phyloP scores from a whole-genome alignment of 2,329 filamentous ascomycete genomes.

The Plenodomus tracheiphilus region DNA sequence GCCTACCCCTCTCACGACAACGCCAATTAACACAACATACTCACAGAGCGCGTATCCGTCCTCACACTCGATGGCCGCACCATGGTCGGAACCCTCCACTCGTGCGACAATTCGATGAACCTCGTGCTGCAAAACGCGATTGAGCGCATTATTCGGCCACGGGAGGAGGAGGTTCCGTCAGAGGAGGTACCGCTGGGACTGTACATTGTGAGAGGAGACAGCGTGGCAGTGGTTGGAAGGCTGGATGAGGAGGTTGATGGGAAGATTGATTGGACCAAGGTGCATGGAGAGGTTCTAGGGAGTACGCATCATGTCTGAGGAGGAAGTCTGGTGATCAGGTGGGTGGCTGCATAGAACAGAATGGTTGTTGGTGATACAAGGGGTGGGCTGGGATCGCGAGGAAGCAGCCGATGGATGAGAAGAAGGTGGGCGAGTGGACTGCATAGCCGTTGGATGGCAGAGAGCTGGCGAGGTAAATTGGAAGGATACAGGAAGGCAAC shows the following conservation, averaged over 20 bases:
- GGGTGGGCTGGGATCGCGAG: too few species aligned
- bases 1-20: constrained; percentile 9
- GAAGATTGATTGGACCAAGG: constrained; percentile 90
- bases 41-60: constrained; percentile 83
- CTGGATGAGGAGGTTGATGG: constrained; percentile 88
- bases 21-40: not conserved
- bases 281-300: constrained; percentile 81
- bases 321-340: too few species aligned
- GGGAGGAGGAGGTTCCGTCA: constrained; percentile 80
- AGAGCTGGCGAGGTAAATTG: not conserved
- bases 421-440: not conserved
- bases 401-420: too few species aligned
- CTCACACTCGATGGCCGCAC: constrained; percentile 92
- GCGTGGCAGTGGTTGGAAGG: constrained; percentile 85
- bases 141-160: constrained; percentile 86
- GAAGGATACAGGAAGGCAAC: constrained; percentile 4
- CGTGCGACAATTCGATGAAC: constrained; percentile 91
- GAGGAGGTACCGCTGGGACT: constrained; percentile 81
- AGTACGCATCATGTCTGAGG: constrained; percentile 71
- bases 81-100: constrained; percentile 72
- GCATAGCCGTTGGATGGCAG: not conserved
- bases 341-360: too few species aligned
- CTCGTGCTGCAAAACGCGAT: constrained; percentile 81
- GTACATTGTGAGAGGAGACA: constrained; percentile 92
- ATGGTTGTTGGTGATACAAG: too few species aligned